Evolutionary conservation across 2,329 filamentous ascomycete genomes (phyloP).

Genomic region (Cercospora nicotianae): DNA sequence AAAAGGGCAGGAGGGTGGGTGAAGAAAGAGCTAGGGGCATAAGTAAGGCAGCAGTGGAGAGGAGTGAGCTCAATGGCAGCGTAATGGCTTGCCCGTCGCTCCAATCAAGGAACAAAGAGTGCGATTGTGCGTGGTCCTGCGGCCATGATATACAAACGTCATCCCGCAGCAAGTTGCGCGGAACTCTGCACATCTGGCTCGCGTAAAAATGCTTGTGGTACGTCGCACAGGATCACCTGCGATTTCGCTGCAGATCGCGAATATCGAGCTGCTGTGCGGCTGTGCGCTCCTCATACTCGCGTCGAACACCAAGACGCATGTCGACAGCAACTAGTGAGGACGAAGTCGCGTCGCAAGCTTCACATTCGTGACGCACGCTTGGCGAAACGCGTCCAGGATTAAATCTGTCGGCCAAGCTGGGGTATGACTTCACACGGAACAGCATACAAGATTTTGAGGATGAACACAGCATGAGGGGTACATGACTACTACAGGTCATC

Average conservation of each 20-base stretch:
- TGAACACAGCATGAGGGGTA: background rate
- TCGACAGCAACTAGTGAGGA: background rate
- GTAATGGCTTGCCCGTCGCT: background rate
- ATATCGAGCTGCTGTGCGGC: background rate
- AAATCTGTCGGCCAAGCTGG: background rate
- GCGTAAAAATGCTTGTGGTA: background rate
- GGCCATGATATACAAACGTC: slow-evolving; percentile 8
- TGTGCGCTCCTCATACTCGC: background rate
- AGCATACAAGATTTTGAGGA: background rate
- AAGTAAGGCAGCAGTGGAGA: slow-evolving; percentile 1
- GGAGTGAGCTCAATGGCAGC: slow-evolving; percentile 8
- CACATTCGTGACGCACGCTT: background rate
- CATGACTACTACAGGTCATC: background rate
- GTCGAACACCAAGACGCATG: background rate
- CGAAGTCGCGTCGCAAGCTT: background rate
- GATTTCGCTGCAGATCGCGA: background rate
- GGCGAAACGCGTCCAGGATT: background rate
- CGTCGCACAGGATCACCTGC: background rate
- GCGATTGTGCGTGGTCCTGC: slow-evolving; percentile 5
- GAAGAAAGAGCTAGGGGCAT: background rate
- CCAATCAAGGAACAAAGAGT: slow-evolving; percentile 11
- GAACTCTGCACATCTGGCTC: slow-evolving; percentile 3
- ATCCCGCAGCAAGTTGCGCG: slow-evolving; percentile 4
- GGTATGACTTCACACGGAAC: background rate
- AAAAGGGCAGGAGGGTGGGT: background rate